Conservation (phyloP, 176 grass and related monocot genomes). For the Alopecurus myosuroides region DNA sequence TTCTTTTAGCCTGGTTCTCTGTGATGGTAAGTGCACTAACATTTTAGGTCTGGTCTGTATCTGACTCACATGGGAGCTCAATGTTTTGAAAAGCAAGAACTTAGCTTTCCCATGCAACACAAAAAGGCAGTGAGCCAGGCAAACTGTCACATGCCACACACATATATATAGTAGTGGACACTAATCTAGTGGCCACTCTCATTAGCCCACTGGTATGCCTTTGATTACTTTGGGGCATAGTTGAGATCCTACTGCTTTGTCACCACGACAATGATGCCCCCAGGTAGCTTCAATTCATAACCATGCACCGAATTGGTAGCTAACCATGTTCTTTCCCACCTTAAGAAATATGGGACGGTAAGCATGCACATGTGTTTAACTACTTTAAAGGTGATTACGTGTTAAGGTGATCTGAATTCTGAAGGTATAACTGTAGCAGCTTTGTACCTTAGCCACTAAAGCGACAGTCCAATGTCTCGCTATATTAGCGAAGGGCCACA, state of each 20-base stretch:
- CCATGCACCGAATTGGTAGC: background rate
- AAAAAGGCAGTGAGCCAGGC: slow-evolving; percentile 12
- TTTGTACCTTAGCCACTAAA: background rate
- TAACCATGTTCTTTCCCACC: background rate
- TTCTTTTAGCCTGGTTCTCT: slow-evolving; percentile 6
- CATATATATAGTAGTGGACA: slow-evolving; percentile 27
- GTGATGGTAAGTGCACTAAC: slow-evolving; percentile 28
- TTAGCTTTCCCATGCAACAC: slow-evolving; percentile 23
- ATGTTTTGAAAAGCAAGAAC: slow-evolving; percentile 5
- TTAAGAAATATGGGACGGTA: background rate
- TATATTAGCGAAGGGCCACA: no score
- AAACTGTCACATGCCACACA: slow-evolving; percentile 17
- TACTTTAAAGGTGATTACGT: background rate
- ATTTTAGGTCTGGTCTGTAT: slow-evolving; percentile 16
- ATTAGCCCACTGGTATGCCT: slow-evolving; percentile 38
- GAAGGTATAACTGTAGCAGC: background rate
- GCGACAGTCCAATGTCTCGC: no score
- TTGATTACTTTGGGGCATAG: slow-evolving; percentile 17
- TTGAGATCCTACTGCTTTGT: slow-evolving; percentile 40
- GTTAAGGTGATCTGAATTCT: background rate
- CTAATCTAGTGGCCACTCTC: slow-evolving; percentile 37
- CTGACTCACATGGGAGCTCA: slow-evolving; percentile 15
- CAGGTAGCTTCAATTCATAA: slow-evolving; percentile 10
- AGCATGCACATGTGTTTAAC: background rate
- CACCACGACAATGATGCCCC: slow-evolving; percentile 18